These are phyloP conservation scores for Areca catechu DNA, from an alignment of 176 grass and related monocot species.

Conservation along the genomic window DNA sequence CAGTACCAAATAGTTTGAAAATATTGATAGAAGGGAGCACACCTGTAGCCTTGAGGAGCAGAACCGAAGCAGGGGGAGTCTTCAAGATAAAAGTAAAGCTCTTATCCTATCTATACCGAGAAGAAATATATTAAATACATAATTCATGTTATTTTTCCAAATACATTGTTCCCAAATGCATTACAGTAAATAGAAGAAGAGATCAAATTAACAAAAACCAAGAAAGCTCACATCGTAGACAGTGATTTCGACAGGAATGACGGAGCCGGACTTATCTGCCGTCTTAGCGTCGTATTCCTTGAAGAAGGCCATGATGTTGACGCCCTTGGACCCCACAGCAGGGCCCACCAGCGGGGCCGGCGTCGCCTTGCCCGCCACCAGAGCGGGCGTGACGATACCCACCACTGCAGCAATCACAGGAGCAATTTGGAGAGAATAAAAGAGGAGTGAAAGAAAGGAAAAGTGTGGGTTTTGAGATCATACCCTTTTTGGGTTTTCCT, in stretches of 20 bases:
- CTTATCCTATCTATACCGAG: constrained; percentile 55
- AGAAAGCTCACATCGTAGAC: constrained; percentile 71
- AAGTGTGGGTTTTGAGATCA: too few relatives aligned
- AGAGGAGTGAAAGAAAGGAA: too few relatives aligned
- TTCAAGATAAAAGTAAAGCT: constrained; percentile 97
- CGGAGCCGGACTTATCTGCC: constrained; percentile 83
- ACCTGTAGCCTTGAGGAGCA: constrained; percentile 98
- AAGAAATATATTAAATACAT: constrained; percentile 7
- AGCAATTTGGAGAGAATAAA: not conserved
- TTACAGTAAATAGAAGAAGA: too few relatives aligned
- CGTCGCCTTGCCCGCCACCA: constrained; percentile 96
- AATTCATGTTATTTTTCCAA: not conserved
- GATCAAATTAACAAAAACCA: not conserved
- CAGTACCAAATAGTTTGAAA: too few relatives aligned
- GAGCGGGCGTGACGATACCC: constrained; percentile 61
- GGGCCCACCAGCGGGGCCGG: constrained; percentile 91
- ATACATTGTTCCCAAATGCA: too few relatives aligned
- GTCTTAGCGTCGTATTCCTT: constrained; percentile 99
- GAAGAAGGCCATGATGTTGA: constrained; percentile 96
- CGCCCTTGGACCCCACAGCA: constrained; percentile 86
- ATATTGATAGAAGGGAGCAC: not conserved
- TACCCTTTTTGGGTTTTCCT: constrained; percentile 88
- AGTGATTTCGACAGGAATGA: constrained; percentile 98
- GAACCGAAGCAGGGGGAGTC: constrained; percentile 86
- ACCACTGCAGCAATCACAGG: constrained; percentile 35